These are phyloP conservation scores for Colletotrichum trifolii DNA, from an alignment of 2,329 filamentous ascomycete genomes.

Conservation along the genomic window DNA sequence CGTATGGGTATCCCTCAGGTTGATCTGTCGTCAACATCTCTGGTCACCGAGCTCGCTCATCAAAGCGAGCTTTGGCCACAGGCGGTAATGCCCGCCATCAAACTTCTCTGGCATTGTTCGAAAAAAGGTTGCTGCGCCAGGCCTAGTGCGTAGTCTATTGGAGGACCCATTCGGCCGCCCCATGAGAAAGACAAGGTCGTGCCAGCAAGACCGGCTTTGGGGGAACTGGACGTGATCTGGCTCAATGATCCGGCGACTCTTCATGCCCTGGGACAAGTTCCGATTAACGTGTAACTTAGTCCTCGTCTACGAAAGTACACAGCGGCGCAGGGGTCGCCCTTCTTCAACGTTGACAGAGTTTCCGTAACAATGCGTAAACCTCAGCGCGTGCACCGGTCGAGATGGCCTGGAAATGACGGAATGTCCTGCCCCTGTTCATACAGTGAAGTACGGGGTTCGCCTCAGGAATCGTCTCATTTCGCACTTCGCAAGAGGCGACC, in stretches of 20 bases:
- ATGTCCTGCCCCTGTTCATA: conserved; percentile 13
- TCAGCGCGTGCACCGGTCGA: background rate
- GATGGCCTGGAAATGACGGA: conserved; percentile 7
- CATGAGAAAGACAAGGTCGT: conserved; percentile 2
- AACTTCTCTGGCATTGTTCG: conserved; percentile 7
- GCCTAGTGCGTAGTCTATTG: background rate
- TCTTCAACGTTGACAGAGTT: conserved; percentile 7
- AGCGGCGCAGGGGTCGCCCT: conserved; percentile 18
- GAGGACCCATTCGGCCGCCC: background rate
- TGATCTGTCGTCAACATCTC: conserved; percentile 6
- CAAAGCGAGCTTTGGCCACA: conserved; percentile 24
- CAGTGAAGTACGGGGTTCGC: background rate
- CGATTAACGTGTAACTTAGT: conserved; percentile 9
- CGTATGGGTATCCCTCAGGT: conserved; percentile 4
- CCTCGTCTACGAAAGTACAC: conserved; percentile 17
- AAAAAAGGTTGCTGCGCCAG: conserved; percentile 2
- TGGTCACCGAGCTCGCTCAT: conserved; percentile 7
- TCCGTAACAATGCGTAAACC: background rate
- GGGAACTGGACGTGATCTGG: background rate
- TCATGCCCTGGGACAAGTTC: conserved; percentile 25
- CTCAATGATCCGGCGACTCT: conserved; percentile 15
- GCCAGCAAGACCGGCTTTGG: conserved; percentile 5
- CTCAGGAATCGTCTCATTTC: conserved; percentile 9
- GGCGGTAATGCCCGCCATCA: conserved; percentile 20
- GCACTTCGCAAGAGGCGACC: background rate